Evolutionary conservation across 192 early-diverging fungal species (phyloP), one percentile per base, ranked within the genome.

Genomic region (Linderina pennispora): DNA sequence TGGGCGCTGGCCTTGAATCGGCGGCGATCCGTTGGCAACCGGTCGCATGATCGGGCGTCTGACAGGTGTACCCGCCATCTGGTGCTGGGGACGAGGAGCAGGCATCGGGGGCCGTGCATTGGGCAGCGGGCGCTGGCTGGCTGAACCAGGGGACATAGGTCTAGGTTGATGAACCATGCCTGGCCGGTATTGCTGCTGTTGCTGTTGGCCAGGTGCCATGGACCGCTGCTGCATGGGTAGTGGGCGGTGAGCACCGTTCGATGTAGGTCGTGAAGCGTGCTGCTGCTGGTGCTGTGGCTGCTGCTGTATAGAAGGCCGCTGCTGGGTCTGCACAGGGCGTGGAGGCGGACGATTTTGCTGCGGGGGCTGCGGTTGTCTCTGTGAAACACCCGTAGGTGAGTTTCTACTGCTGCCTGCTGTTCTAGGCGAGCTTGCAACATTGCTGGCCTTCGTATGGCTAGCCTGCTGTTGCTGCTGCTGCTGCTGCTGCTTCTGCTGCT

Each of bases 401-500:
- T 11, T 11, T 31, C 28, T 11, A 43, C 37, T 39, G 43, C 36
- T 32, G 42, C 34, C 21, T 65, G 55, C 4, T 40, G 43, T 41
- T 40, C 18, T 20, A 21, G 17, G 14, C 4, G 36, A 37, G 36
- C 5, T 4, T 6, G 6, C 31, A 23, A 31, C 28, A n/a, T n/a
- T n/a, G n/a, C n/a, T n/a, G n/a, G n/a, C n/a, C n/a, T n/a, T n/a
- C n/a, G n/a, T n/a, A n/a, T n/a, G n/a, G n/a, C n/a, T n/a, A n/a
- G n/a, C n/a, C n/a, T 5, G 28, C 28, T 5, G 28, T 31, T 8
- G 28, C 28, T 11, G 5, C 28, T 11, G 52, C 37, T 39, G 43
- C 36, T 32, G 42, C 34, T 36, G 50, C 15, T 18, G 22, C 18
- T 43, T 40, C 41, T 43, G 40, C 21, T 65, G 55, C 4, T 40